Evolutionary conservation across 1,139 yeast species (phyloP).

Genomic region (Pichia sp.): DNA sequence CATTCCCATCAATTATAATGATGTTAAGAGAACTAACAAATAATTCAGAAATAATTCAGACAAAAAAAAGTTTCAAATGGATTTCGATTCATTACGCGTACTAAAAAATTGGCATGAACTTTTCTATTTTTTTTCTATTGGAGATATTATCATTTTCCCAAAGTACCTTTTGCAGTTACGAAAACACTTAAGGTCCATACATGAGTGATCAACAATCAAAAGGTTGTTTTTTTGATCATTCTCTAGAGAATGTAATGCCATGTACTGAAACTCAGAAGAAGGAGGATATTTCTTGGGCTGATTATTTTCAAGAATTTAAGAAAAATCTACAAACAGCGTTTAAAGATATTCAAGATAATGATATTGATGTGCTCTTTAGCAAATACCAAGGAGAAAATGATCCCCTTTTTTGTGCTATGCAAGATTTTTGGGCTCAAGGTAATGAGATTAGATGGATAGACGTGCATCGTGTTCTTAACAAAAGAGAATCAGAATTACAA

Average conservation of each 20-base stretch:
- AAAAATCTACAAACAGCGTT: constrained; percentile 14
- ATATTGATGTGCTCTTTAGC: constrained; percentile 14
- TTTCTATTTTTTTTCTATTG: background rate
- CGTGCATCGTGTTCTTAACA: too few species aligned
- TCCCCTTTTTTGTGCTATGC: constrained; percentile 21
- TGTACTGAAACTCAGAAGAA: background rate
- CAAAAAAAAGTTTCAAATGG: too few species aligned
- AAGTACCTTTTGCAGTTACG: too few species aligned
- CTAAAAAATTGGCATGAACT: background rate
- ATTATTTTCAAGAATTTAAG: constrained; percentile 1
- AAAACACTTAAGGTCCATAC: background rate
- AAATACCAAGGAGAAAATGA: constrained; percentile 14
- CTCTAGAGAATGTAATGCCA: constrained; percentile 5
- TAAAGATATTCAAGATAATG: constrained; percentile 11
- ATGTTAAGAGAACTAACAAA: background rate
- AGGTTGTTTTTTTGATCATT: constrained; percentile 20
- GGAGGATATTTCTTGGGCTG: background rate
- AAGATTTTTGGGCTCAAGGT: constrained; percentile 24
- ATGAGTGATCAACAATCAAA: constrained; percentile 2
- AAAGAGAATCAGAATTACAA: background rate
- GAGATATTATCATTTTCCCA: too few species aligned
- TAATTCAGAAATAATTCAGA: too few species aligned
- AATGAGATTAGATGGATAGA: constrained; percentile 1
- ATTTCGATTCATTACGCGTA: background rate
- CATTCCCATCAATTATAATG: background rate